Base-by-base conservation (phyloP, 2,329 filamentous ascomycete species). In the Apiospora aurea region DNA sequence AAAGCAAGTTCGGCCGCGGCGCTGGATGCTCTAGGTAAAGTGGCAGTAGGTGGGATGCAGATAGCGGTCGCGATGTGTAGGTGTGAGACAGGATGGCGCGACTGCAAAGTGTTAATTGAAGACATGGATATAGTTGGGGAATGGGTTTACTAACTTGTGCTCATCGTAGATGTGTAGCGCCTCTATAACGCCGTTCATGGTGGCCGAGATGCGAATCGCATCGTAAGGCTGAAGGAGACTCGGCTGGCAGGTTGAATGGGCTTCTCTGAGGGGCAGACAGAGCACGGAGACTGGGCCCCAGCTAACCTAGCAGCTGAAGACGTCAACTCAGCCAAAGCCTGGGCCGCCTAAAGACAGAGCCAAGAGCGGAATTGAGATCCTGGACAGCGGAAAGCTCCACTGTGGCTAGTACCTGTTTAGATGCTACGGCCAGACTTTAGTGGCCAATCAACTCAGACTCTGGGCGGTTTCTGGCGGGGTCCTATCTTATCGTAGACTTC, bases 91-190 rank as follows among this genome's bases (percentile, higher is more conserved):
- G 90, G 77, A 98, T 90, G 76, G 93, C 90, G 78, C 90, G 92
- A 83, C 95, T 97, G 76, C 53, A 69, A 34, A n/a, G n/a, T 49
- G 74, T 78, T 71, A 82, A 80, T 77, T 67, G 69, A 49, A 67
- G 44, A 47, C 57, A 47, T 21, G 24, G 67, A 71, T 10, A 49
- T 41, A 53, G 69, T 24, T 43, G 21, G 26, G 41, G n/a, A 21
- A n/a, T 67, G 67, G 4, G 47, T 61, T 51, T 69, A 78, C 88
- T 79, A 85, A 97, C 95, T 95, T 94, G 84, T 95, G 91, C 86
- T 98, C 95, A 89, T 98, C 95, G 83, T 93, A 98, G 81, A 99
- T 95, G 86, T 98, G 96, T 79, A 99, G 88, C 81, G 96, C 96
- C 87, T 98, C 96, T 80, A 99, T 93, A 80, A 93, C 91, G 85